phyloP scores from a whole-genome alignment of 257 asterid species.

The Ajuga chamaepitys region DNA sequence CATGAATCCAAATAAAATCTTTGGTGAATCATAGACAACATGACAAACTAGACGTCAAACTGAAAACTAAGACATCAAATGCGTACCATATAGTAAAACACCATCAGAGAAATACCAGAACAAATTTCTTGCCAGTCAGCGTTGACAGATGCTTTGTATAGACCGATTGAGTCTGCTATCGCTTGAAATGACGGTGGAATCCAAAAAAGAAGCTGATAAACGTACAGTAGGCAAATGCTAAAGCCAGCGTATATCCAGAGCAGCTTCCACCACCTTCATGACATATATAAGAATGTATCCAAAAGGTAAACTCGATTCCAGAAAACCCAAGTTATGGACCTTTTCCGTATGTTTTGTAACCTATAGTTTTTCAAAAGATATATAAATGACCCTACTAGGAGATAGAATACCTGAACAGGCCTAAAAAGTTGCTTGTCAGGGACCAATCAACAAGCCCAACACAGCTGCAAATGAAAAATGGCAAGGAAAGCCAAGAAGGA shows the following conservation, averaged over 20 bases:
- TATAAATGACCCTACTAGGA: too few species aligned
- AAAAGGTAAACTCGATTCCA: constrained; percentile 15
- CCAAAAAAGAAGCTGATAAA: constrained; percentile 77
- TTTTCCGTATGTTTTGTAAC: neutral
- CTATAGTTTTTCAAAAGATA: too few species aligned
- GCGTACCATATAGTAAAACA: constrained; percentile 86
- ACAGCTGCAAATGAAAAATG: constrained; percentile 90
- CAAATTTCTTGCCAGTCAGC: constrained; percentile 72
- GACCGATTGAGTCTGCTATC: constrained; percentile 57
- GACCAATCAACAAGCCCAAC: constrained; percentile 97
- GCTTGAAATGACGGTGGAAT: constrained; percentile 41
- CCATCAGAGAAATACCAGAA: constrained; percentile 72
- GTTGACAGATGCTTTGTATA: constrained; percentile 52
- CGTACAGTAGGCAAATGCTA: constrained; percentile 65
- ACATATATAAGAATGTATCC: constrained; percentile 27
- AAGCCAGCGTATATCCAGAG: constrained; percentile 83
- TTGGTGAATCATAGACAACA: neutral
- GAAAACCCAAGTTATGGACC: neutral
- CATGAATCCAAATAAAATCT: constrained; percentile 4
- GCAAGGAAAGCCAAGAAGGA: constrained; percentile 98
- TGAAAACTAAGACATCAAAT: constrained; percentile 15
- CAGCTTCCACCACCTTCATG: constrained; percentile 95
- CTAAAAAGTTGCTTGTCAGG: constrained; percentile 90
- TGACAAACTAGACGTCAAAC: constrained; percentile 15
- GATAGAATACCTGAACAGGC: constrained; percentile 81